Conservation (phyloP, 1,284 basidiomycete genomes). For the Bothia castanella region DNA sequence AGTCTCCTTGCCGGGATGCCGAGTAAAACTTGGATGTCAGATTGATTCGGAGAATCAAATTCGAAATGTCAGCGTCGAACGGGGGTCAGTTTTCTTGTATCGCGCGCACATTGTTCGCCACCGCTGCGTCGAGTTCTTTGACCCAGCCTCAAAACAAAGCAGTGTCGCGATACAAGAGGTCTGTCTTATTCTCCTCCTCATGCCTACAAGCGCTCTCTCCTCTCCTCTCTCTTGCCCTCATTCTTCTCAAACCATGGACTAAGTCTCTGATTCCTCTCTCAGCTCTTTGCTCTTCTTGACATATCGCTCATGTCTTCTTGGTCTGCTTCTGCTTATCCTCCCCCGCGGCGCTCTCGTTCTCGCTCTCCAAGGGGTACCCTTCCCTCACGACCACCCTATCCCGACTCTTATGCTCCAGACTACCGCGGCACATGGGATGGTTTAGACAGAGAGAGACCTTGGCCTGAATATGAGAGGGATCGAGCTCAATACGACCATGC, state of each 20-base stretch:
- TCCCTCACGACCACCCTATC: constrained; percentile 51
- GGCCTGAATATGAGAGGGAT: constrained; percentile 64
- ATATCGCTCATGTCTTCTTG: constrained; percentile 60
- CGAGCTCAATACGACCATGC: constrained; percentile 54
- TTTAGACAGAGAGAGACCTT: constrained; percentile 67
- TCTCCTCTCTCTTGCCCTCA: constrained; percentile 54
- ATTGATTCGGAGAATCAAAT: constrained; percentile 49
- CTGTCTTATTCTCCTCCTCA: constrained; percentile 72
- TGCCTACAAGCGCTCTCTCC: constrained; percentile 63
- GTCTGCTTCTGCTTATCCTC: constrained; percentile 65
- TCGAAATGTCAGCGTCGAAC: constrained; percentile 17
- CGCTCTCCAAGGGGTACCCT: constrained; percentile 63
- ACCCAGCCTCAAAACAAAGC: constrained; percentile 53
- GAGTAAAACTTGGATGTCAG: constrained; percentile 12
- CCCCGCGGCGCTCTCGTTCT: constrained; percentile 72
- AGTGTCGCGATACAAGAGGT: constrained; percentile 73
- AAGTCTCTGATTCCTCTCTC: constrained; percentile 62
- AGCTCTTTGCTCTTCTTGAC: constrained; percentile 55
- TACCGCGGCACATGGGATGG: constrained; percentile 61
- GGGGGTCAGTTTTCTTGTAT: constrained; percentile 43
- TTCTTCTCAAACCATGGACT: constrained; percentile 66
- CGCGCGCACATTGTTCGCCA: constrained; percentile 63
- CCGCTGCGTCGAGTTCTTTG: constrained; percentile 49
- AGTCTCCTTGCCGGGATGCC: constrained; percentile 22
- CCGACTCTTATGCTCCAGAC: constrained; percentile 55